phyloP scores from a whole-genome alignment of 495 filamentous ascomycete species.

The Neurospora cerealis region DNA sequence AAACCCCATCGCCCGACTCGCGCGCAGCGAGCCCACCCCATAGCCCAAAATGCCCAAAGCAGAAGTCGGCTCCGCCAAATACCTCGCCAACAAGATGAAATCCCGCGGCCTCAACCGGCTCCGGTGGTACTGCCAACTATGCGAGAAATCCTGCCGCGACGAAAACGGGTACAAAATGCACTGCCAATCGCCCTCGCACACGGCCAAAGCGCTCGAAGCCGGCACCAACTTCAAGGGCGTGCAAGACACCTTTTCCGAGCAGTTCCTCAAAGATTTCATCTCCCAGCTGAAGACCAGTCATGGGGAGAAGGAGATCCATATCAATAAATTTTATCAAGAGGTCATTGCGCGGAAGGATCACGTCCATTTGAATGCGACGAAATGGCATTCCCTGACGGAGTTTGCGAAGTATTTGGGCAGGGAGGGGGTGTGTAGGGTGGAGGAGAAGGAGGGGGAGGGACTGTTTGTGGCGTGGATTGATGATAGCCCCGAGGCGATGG shows the following conservation, averaged over 20 bases:
- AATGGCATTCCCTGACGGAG: constrained; percentile 73
- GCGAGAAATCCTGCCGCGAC: constrained; percentile 52
- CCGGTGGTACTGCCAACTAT: constrained; percentile 75
- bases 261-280: constrained; percentile 78
- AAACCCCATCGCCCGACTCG: constrained; percentile 13
- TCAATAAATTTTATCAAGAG: constrained; percentile 91
- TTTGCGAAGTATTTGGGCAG: constrained; percentile 77
- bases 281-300: constrained; percentile 65
- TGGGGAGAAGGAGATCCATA: constrained; percentile 72
- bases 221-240: constrained; percentile 79
- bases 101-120: constrained; percentile 77
- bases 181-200: constrained; percentile 69
- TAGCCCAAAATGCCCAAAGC: constrained; percentile 74
- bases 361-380: constrained; percentile 86
- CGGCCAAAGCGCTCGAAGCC: constrained; percentile 74
- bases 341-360: constrained; percentile 75
- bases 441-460: constrained; percentile 75
- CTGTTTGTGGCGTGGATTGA: constrained; percentile 85
- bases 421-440: constrained; percentile 76
- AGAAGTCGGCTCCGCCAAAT: constrained; percentile 79
- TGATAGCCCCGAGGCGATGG: constrained; percentile 72
- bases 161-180: constrained; percentile 76
- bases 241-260: constrained; percentile 53
- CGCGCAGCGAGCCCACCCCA: constrained; percentile 12
- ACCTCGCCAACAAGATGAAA: constrained; percentile 83